These are phyloP conservation scores for Ascochyta viciae-villosae DNA, from an alignment of 2,329 filamentous ascomycete species.

Conservation along the genomic window DNA sequence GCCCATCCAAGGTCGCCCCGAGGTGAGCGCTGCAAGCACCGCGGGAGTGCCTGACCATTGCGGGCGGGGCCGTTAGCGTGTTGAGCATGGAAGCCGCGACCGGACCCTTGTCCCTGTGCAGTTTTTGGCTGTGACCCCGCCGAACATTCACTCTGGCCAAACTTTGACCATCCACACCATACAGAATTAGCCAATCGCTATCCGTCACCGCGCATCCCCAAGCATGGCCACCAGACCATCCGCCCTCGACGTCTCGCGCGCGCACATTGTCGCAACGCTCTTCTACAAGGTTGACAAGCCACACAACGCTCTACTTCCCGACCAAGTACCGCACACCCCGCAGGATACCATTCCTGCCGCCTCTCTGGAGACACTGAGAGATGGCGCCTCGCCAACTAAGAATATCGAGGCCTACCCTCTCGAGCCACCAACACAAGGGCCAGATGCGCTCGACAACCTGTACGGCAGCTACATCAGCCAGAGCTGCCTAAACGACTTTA, in stretches of 20 bases:
- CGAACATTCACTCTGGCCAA: constrained; percentile 4
- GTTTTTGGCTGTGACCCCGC: constrained; percentile 15
- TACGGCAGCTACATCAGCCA: constrained; percentile 63
- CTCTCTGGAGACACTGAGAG: constrained; percentile 44
- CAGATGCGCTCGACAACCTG: constrained; percentile 62
- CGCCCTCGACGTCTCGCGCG: constrained; percentile 28
- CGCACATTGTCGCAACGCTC: constrained; percentile 46
- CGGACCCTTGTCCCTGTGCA: constrained; percentile 8
- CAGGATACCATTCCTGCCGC: constrained; percentile 41
- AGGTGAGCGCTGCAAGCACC: not conserved
- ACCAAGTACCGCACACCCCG: constrained; percentile 50
- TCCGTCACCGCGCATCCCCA: not conserved
- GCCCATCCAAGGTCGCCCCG: not conserved
- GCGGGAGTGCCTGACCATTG: constrained; percentile 13
- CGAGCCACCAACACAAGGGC: constrained; percentile 61
- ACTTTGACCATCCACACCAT: not conserved
- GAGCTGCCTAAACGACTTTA: constrained; percentile 63
- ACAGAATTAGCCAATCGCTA: constrained; percentile 1
- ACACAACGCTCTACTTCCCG: constrained; percentile 56
- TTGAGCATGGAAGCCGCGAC: constrained; percentile 7
- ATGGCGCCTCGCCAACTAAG: constrained; percentile 59
- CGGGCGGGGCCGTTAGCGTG: constrained; percentile 11
- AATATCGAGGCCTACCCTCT: constrained; percentile 61
- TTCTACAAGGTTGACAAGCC: constrained; percentile 47
- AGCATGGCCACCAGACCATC: constrained; percentile 26